phyloP scores from a whole-genome alignment of 2,329 filamentous ascomycete genomes.

The Exophiala calicioides region DNA sequence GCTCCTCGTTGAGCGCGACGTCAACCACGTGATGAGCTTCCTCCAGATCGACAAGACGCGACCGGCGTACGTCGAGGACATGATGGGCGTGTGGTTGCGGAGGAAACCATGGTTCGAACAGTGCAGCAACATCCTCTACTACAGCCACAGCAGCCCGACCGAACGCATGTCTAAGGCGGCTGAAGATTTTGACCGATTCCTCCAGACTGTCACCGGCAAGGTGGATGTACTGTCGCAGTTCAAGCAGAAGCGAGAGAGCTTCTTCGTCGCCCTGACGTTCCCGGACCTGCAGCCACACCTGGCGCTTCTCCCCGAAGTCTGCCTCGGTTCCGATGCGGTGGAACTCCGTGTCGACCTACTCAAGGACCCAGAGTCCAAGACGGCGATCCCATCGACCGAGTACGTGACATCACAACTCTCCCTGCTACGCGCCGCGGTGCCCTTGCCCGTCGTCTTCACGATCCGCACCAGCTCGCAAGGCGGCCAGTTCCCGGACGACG shows the following conservation, averaged over 20 bases:
- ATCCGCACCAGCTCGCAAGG: constrained; percentile 83
- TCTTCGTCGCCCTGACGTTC: constrained; percentile 89
- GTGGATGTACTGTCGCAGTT: constrained; percentile 56
- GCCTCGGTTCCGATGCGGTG: constrained; percentile 86
- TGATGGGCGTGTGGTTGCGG: constrained; percentile 85
- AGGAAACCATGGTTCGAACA: constrained; percentile 86
- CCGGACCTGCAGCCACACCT: constrained; percentile 68
- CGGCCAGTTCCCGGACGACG: constrained; percentile 79
- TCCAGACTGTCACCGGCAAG: constrained; percentile 68
- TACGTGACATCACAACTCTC: constrained; percentile 82
- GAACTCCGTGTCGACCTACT: constrained; percentile 92
- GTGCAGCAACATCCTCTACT: constrained; percentile 93
- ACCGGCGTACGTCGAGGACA: constrained; percentile 89
- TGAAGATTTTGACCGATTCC: constrained; percentile 72
- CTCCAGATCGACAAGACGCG: constrained; percentile 84
- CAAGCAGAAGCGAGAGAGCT: constrained; percentile 70
- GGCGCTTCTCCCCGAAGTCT: constrained; percentile 68
- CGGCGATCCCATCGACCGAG: constrained; percentile 65
- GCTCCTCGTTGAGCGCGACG: constrained; percentile 82
- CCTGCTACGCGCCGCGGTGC: constrained; percentile 69
- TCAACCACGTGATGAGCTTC: constrained; percentile 84
- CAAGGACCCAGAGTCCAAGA: constrained; percentile 63
- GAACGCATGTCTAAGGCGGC: constrained; percentile 55
- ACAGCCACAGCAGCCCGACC: constrained; percentile 68
- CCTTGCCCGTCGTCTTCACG: constrained; percentile 87